Base-by-base conservation (phyloP, 768 basidiomycete species). In the Boletus sp. region DNA sequence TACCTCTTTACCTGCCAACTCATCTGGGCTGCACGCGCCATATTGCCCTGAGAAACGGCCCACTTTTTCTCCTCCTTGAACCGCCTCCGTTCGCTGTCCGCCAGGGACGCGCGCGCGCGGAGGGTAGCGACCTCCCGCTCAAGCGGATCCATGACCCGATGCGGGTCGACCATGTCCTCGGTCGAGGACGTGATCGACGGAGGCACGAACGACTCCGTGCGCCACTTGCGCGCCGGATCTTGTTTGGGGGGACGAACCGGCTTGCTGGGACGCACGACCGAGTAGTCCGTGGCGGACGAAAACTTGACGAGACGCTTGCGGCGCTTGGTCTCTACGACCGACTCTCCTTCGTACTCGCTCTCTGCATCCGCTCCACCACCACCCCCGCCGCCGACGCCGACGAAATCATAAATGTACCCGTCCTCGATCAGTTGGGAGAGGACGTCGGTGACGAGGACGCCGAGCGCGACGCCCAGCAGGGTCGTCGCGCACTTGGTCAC, bases 31-130 rank as follows among this genome's bases (percentile, higher is more conserved):
- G 90, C 90, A 46, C 90, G 82, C 9, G 89, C 84, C 44, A 75
- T 58, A 67, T 94, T 91, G 0, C 90, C 90, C 67, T 88, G 85
- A 18, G 88, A 87, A 39, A 86, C 68, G 1, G 92, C 92, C 92
- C 92, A 94, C 69, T 92, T 90, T 61, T 84, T 80, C 72, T 94
- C 92, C 72, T 94, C 92, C 75, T 85, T 89, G 75, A 85, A 89
- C 53, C 90, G 80, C 40, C 92, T 80, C 18, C 89, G 82, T 72
- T 94, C 90, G 58, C 85, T 90, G 63, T 92, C 92, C 28, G 92
- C 91, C 56, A 91, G 72, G 18, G 89, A 86, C 8, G 91, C 91
- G 29, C 89, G 82, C 47, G 89, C 84, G 47, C 90, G 81, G 20
- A 94, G 78, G 14, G 82, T 77, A 33, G 86, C 85, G n/a, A 92